These are phyloP conservation scores for Colletotrichum cereale DNA, from an alignment of 2,329 filamentous ascomycete genomes.

Conservation along the genomic window DNA sequence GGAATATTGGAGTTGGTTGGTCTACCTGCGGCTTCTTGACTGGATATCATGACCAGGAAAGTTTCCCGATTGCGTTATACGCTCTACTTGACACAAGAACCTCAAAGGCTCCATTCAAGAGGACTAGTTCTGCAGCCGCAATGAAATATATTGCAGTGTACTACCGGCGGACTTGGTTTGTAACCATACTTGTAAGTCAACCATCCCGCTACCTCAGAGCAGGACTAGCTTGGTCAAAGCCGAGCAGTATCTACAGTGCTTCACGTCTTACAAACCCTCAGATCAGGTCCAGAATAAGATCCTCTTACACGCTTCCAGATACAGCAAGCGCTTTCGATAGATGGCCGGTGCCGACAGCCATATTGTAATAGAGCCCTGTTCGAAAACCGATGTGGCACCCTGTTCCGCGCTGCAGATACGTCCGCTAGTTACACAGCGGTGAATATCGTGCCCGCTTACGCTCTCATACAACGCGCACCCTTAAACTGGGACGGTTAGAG, in stretches of 20 bases:
- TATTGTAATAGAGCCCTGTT: no score
- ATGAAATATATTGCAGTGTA: neutral
- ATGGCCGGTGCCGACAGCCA: neutral
- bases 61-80: neutral
- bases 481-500: neutral
- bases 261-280: neutral
- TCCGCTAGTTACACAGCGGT: constrained; percentile 8
- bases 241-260: neutral
- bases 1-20: neutral
- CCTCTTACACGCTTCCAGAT: neutral
- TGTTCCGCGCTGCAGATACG: no score
- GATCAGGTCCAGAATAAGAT: neutral
- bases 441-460: constrained; percentile 8
- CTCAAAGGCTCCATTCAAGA: neutral
- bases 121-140: neutral
- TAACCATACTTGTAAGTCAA: neutral
- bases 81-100: neutral
- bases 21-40: neutral
- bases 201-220: neutral
- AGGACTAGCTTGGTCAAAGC: neutral
- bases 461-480: neutral
- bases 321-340: neutral
- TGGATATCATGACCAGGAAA: no score
- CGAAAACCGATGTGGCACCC: neutral
- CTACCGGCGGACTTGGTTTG: neutral